Base-by-base conservation (phyloP, 108 stramenopile species). In the Epipyxis sp. region DNA sequence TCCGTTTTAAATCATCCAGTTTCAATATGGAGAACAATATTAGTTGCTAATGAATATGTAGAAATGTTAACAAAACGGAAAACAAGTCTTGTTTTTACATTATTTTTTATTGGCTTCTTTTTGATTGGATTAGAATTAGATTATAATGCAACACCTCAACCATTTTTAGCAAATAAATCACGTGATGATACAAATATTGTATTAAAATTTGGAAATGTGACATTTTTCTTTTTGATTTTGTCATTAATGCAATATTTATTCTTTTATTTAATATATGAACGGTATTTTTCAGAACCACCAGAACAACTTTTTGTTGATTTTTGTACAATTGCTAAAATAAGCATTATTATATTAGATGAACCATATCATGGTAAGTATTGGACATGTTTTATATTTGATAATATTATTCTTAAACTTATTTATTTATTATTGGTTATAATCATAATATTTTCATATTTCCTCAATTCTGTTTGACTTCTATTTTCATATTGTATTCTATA, bases 41-140 rank as follows among this genome's bases (percentile, higher is more conserved):
- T 87, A 10, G 86, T 92, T 41, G 92, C 91, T 1, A 92, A 92
- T 69, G 90, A 91, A 76, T 93, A 80, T 79, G 89, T 89, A 46
- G 86, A 88, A 46, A 79, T 93, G 59, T 89, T 90, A 57, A 76
- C 87, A n/a, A 59, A 40, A 59, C 83, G 92, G 0, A 81, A 86
- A 37, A 82, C 85, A 29, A 82, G 71, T 65, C 76, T 86, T 13
- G 59, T 42, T 29, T 85, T 91, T 50, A 78, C 85, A 16, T 78
- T 92, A 67, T 29, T 91, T 6, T 83, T 84, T 43, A 54, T 92
- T 57, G 86, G 77, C 10, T 91, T 90, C 42, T 59, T 92, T 37
- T 65, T 92, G 71, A 69, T 83, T 0, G 89, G 84, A 0, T 54
- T 86, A 1, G 44, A 81, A 25, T 82, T 89, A 45, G 57, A 90